Evolutionary conservation across 768 basidiomycete species (phyloP).

Genomic region (Russula emetica): DNA sequence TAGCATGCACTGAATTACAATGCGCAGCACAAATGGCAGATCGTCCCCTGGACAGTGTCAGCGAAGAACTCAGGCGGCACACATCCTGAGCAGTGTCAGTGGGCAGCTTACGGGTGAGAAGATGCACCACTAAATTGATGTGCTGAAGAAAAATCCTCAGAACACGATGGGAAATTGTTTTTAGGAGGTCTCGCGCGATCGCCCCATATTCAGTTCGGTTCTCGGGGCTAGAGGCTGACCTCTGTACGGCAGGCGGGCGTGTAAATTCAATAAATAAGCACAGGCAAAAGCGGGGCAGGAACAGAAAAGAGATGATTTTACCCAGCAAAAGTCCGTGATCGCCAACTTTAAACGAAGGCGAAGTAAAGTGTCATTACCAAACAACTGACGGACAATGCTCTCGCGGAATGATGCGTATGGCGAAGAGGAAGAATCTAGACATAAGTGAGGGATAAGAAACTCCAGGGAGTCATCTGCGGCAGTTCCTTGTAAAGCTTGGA

Average conservation of each 20-base stretch:
- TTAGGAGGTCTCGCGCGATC: slow-evolving; percentile 15
- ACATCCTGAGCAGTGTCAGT: slow-evolving; percentile 15
- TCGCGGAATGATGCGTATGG: slow-evolving; percentile 36
- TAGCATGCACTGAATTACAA: slow-evolving; percentile 56
- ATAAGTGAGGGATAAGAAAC: slow-evolving; percentile 34
- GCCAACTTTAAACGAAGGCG: slow-evolving; percentile 54
- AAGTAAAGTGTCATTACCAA: slow-evolving; percentile 54
- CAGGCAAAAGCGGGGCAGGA: neutral
- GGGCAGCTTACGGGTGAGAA: slow-evolving; percentile 18
- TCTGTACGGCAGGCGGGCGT: slow-evolving; percentile 2
- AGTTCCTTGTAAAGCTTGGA: slow-evolving; percentile 42
- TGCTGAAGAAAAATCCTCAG: slow-evolving; percentile 21
- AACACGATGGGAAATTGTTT: slow-evolving; percentile 21
- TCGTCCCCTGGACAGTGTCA: slow-evolving; percentile 45
- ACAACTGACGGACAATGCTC: slow-evolving; percentile 54
- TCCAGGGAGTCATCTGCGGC: slow-evolving; percentile 37
- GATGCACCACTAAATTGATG: slow-evolving; percentile 8
- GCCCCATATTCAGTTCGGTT: slow-evolving; percentile 18
- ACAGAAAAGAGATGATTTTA: slow-evolving; percentile 31
- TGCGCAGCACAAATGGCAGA: slow-evolving; percentile 58
- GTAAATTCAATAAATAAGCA: no score
- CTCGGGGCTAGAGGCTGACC: slow-evolving; percentile 5
- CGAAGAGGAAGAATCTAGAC: slow-evolving; percentile 32
- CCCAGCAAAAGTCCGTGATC: slow-evolving; percentile 44
- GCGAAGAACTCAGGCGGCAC: neutral